Base-by-base conservation (phyloP, 495 filamentous ascomycete genomes). In the Immersiella caudata region DNA sequence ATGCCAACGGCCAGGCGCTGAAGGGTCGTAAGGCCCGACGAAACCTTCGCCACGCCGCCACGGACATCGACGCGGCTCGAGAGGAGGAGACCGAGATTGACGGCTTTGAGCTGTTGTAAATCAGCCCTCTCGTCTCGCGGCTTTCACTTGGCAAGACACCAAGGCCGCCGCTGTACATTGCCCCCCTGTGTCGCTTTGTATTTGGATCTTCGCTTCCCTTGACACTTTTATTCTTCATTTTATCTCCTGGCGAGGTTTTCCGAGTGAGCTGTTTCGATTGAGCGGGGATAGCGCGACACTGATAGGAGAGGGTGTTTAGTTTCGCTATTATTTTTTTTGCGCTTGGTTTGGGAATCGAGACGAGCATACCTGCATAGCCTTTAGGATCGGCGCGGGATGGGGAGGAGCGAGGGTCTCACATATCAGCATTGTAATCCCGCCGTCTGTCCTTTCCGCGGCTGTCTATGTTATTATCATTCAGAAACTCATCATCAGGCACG, bases 91-190 rank as follows among this genome's bases (percentile, higher is more conserved):
- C 64, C n/a, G 80, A 81, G 63, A 80, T 81, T 25, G 80, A 82
- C 9, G 81, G 79, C 50, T 83, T 83, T 50, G 81, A 83, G 72
- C 68, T 83, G 46, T 64, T 83, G 27, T 83, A 71, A 78, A 33
- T 11, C 16, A 9, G 25, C 21, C n/a, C 29, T 50, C 20, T 21
- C 25, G 18, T 27, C 49, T 22, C 52, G 20, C 52, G 52, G 52
- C 52, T 22, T n/a, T 6, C 6, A 20, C 8, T 55, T 55, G 14
- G 52, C 16, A 18, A 46, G 40, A 14, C 40, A 46, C 16, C 40
- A 46, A 46, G 40, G 6, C 40, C 9, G 2, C 40, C 11, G 16
- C 9, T 46, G 40, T 46, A 46, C 40, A 46, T 46, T 46, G 40
- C 4, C 40, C 16, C 40, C 40, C 40, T 46, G 40, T 46, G 40